These are phyloP conservation scores for Hanseniaspora vineae DNA, from an alignment of 805 yeast genomes.

Conservation along the genomic window DNA sequence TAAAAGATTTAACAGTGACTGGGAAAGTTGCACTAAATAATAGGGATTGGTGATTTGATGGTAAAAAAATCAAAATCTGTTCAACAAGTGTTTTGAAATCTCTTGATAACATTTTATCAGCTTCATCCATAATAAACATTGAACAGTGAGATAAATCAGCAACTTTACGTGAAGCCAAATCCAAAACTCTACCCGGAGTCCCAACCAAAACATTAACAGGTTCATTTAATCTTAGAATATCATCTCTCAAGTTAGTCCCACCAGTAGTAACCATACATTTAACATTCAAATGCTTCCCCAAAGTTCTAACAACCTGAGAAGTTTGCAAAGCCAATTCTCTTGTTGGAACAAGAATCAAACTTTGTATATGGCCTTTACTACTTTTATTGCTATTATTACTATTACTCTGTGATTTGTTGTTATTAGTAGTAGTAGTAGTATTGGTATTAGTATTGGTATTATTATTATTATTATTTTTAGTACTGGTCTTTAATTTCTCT, in stretches of 20 bases:
- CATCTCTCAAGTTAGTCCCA: constrained; percentile 90
- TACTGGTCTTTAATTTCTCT: constrained; percentile 77
- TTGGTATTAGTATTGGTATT: too few species aligned
- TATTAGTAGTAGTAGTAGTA: constrained; percentile 55
- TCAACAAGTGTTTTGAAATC: constrained; percentile 83
- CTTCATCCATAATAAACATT: constrained; percentile 94
- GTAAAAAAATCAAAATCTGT: constrained; percentile 73
- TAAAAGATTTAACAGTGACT: constrained; percentile 78
- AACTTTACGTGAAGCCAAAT: constrained; percentile 75
- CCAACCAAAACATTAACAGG: constrained; percentile 93
- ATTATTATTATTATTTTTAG: constrained; percentile 16
- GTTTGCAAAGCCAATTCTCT: constrained; percentile 97
- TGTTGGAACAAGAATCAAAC: constrained; percentile 88
- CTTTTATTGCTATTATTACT: not conserved
- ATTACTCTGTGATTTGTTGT: constrained; percentile 16
- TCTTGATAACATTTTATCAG: constrained; percentile 87
- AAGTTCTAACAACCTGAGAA: constrained; percentile 89
- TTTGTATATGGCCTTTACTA: constrained; percentile 42
- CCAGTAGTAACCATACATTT: constrained; percentile 98
- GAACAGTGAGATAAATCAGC: constrained; percentile 83
- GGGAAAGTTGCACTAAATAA: constrained; percentile 96
- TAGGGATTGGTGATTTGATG: constrained; percentile 67
- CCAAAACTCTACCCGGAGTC: constrained; percentile 95
- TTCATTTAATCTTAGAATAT: constrained; percentile 82
- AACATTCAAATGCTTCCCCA: constrained; percentile 85